phyloP scores from a whole-genome alignment of 352 stramenopile genomes.

The Nothophytophthora sp. region DNA sequence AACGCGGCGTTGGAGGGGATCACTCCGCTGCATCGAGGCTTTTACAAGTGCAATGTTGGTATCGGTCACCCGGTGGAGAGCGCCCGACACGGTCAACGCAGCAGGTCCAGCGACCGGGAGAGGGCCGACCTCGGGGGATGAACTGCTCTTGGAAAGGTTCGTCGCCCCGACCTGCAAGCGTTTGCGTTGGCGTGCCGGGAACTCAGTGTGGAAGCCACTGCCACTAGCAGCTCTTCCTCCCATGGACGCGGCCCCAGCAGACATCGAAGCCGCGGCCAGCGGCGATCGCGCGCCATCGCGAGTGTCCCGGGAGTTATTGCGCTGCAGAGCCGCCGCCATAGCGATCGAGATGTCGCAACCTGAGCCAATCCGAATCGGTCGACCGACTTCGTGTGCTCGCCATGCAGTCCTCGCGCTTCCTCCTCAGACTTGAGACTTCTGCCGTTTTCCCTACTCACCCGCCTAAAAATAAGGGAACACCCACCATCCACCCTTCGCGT shows the following conservation, averaged over 20 bases:
- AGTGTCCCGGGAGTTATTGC: constrained; percentile 65
- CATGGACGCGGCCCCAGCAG: constrained; percentile 17
- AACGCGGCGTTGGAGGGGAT: not conserved
- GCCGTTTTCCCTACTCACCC: too few species aligned
- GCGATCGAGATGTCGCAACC: too few species aligned
- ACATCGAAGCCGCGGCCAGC: constrained; percentile 6
- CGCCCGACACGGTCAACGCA: constrained; percentile 16
- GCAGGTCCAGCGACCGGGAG: constrained; percentile 6
- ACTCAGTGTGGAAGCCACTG: constrained; percentile 40
- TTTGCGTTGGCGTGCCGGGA: constrained; percentile 58
- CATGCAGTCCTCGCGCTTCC: too few species aligned
- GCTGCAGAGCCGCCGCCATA: constrained; percentile 47
- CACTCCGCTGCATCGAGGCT: constrained; percentile 16
- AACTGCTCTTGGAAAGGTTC: constrained; percentile 48
- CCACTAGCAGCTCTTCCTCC: constrained; percentile 8
- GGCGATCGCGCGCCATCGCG: constrained; percentile 25
- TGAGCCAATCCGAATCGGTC: too few species aligned
- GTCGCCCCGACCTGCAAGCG: constrained; percentile 77
- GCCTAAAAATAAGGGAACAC: constrained; percentile 37
- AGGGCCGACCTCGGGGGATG: constrained; percentile 9
- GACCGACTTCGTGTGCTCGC: too few species aligned
- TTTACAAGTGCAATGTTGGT: constrained; percentile 56
- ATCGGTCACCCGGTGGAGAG: constrained; percentile 29
- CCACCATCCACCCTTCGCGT: too few species aligned
- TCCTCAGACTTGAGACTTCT: not conserved